These are phyloP conservation scores for Xylariaceae sp. DNA, from an alignment of 2,329 filamentous ascomycete species.

Conservation along the genomic window DNA sequence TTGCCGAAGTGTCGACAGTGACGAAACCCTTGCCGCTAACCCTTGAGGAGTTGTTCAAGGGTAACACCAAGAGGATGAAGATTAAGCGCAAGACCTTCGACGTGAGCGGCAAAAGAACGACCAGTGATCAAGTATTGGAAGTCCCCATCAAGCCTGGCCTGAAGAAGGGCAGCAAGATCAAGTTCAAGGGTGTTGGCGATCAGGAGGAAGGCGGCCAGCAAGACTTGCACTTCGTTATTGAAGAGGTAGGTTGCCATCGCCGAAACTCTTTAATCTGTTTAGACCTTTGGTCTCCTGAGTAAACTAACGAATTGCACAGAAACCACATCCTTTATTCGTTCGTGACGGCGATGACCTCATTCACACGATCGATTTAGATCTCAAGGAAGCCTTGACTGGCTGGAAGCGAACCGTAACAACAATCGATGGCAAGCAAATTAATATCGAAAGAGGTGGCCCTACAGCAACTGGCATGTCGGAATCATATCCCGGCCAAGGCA, in stretches of 20 bases:
- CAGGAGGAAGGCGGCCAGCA: conserved; percentile 95
- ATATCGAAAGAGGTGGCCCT: conserved; percentile 72
- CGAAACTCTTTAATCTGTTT: neutral
- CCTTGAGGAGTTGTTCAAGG: conserved; percentile 83
- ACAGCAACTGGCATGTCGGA: conserved; percentile 81
- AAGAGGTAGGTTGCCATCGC: conserved; percentile 62
- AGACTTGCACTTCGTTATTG: conserved; percentile 89
- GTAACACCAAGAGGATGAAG: conserved; percentile 93
- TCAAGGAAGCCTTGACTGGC: conserved; percentile 92
- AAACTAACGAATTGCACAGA: conserved; percentile 53
- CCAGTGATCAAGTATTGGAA: conserved; percentile 84
- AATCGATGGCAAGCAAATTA: conserved; percentile 84
- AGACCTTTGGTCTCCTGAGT: neutral
- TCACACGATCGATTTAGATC: conserved; percentile 70
- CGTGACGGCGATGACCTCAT: conserved; percentile 86
- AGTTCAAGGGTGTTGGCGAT: conserved; percentile 95
- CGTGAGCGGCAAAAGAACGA: conserved; percentile 73
- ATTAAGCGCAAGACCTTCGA: conserved; percentile 97
- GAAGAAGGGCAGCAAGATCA: conserved; percentile 97
- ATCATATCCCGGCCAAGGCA: conserved; percentile 77
- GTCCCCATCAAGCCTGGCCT: conserved; percentile 93
- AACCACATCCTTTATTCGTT: conserved; percentile 76
- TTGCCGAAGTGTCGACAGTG: conserved; percentile 84
- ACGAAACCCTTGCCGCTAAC: conserved; percentile 71
- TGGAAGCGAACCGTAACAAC: conserved; percentile 90